Base-by-base conservation (phyloP, 768 basidiomycete species). In the Asterophora parasitica region DNA sequence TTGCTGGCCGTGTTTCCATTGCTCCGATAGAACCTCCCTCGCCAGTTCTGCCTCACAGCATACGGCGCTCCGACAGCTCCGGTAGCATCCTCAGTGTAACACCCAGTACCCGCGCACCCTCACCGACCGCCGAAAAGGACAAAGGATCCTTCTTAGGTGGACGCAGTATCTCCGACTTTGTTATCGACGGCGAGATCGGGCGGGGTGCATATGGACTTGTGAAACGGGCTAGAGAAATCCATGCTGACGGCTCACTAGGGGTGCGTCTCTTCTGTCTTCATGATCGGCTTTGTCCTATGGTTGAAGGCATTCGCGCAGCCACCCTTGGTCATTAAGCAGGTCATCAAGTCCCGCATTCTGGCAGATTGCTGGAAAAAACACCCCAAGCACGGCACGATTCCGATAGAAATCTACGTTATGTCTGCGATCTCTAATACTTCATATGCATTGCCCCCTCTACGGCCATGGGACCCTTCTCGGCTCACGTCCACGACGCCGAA, bases 341-440 rank as follows among this genome's bases (percentile, higher is more conserved):
- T 98, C 60, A 94, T 98, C 74, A 98, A 98, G 67, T 93, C 91
- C 39, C 88, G 96, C 43, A 99, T 99, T 50, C 78, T 99, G 44
- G 95, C 95, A 26, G 95, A 99, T 70, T 98, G 95, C 66, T 99
- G 96, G 96, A 98, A 98, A 73, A 90, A 89, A 61, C 95, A 99
- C 64, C 88, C 89, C 35, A 81, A 85, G 52, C 80, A 89, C 64
- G 95, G 95, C 48, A 96, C 96, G 7, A 96, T 98, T 59, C 95
- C 96, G 12, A 95, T 98, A 71, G 96, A 99, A 70, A 95, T 95
- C 19, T 89, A 88, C 62, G 89, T 92, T 61, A 88, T 92, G 90
- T 89, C 88, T 49, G 82, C 88, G 39, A 85, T 92, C 65, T 92
- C 90, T 40, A 79, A 85, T 53, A 88, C 82, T 4, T 75, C 83